These are phyloP conservation scores for Phalaenopsis hybrid DNA, from an alignment of 116 monocot species.

Conservation along the genomic window DNA sequence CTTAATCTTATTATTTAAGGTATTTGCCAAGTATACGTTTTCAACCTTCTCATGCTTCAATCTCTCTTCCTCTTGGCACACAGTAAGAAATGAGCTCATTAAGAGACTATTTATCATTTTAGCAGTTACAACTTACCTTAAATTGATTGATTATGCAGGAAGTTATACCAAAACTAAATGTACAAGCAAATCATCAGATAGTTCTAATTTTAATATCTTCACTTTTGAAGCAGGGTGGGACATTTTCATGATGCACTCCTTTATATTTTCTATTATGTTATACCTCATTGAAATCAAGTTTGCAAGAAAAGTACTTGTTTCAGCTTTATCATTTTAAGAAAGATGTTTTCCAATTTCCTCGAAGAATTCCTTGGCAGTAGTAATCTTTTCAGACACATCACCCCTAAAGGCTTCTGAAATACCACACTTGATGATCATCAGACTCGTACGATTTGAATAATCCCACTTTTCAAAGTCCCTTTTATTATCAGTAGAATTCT, in stretches of 20 bases:
- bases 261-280: constrained; percentile 10
- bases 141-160: constrained; percentile 7
- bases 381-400: not conserved
- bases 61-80: constrained; percentile 7
- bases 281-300: constrained; percentile 4
- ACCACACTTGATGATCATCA: constrained; percentile 12
- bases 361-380: constrained; percentile 3
- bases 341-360: constrained; percentile 7
- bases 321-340: constrained; percentile 9
- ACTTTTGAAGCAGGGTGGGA: constrained; percentile 11
- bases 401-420: constrained; percentile 5
- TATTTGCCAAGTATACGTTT: not conserved
- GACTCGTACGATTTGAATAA: constrained; percentile 6
- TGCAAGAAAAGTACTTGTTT: constrained; percentile 3
- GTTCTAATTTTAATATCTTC: constrained; percentile 6
- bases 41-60: not conserved
- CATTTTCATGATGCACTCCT: constrained; percentile 19
- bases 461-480: constrained; percentile 14
- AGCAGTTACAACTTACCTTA: constrained; percentile 5
- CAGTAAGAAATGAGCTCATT: constrained; percentile 4
- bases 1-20: too few species aligned
- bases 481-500: not conserved
- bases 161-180: not conserved
- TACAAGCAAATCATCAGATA: constrained; percentile 9
- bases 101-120: constrained; percentile 11